phyloP scores from a whole-genome alignment of 78 protist species.

The Dictyostelium citrinum region DNA sequence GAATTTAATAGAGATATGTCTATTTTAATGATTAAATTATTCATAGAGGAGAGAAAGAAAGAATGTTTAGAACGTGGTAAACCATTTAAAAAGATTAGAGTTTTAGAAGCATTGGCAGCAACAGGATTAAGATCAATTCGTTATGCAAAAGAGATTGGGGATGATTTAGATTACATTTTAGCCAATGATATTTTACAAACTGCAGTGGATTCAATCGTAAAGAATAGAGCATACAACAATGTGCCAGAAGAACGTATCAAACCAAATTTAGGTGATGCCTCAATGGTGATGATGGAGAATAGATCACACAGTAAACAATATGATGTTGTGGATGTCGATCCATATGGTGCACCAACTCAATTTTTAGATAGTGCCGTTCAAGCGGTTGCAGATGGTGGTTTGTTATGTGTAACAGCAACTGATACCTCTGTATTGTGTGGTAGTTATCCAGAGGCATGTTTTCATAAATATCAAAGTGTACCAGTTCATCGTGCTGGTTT shows the following conservation, averaged over 20 bases:
- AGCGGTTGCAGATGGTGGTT: constrained; percentile 93
- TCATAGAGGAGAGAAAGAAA: constrained; percentile 26
- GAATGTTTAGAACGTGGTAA: constrained; percentile 22
- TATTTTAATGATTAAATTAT: constrained; percentile 60
- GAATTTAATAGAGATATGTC: constrained; percentile 97
- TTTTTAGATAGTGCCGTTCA: constrained; percentile 97
- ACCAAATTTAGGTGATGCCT: constrained; percentile 82
- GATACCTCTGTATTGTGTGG: constrained; percentile 97
- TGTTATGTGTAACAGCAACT: constrained; percentile 97
- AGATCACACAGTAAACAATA: constrained; percentile 37
- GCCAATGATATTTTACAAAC: constrained; percentile 94
- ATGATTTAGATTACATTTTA: constrained; percentile 68
- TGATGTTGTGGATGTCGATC: constrained; percentile 98
- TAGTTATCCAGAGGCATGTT: constrained; percentile 89
- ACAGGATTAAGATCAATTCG: constrained; percentile 95
- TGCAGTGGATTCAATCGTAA: constrained; percentile 91
- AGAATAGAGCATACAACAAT: constrained; percentile 87
- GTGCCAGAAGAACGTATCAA: constrained; percentile 38
- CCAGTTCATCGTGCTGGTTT: constrained; percentile 75
- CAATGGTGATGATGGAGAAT: constrained; percentile 61
- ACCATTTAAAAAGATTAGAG: constrained; percentile 48
- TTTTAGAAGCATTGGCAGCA: constrained; percentile 98
- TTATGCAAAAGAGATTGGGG: constrained; percentile 88
- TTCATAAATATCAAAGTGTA: constrained; percentile 93
- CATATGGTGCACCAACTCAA: constrained; percentile 98